Conservation (phyloP, 2,329 filamentous ascomycete species). For the Decorospora gaudefroyi region DNA sequence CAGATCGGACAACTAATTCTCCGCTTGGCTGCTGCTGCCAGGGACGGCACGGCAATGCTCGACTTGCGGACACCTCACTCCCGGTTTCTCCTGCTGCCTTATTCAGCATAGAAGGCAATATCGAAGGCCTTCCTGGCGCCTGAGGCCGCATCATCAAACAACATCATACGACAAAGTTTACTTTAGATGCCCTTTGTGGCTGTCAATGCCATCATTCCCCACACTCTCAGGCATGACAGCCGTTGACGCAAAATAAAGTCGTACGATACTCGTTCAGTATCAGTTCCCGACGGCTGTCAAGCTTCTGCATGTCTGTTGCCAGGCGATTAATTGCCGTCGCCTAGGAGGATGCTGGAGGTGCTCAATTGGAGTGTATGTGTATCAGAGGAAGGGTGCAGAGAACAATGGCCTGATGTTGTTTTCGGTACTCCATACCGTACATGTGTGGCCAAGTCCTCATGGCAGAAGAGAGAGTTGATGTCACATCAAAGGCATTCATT, state of each 20-base stretch:
- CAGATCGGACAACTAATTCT: constrained; percentile 14
- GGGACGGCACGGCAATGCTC: constrained; percentile 12
- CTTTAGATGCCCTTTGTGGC: constrained; percentile 29
- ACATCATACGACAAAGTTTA: constrained; percentile 47
- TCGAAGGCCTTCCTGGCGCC: constrained; percentile 17
- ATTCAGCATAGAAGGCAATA: constrained; percentile 24
- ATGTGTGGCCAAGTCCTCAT: too few species aligned
- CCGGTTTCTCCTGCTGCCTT: constrained; percentile 38
- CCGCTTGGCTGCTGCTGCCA: constrained; percentile 6
- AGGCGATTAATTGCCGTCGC: constrained; percentile 10
- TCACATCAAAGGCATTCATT: too few species aligned
- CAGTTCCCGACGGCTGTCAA: constrained; percentile 24
- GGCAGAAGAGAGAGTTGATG: too few species aligned
- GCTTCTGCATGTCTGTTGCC: constrained; percentile 17
- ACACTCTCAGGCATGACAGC: constrained; percentile 20
- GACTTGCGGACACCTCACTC: constrained; percentile 44
- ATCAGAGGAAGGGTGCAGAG: constrained; percentile 12
- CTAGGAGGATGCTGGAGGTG: neutral
- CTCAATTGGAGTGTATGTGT: constrained; percentile 8
- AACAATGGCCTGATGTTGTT: constrained; percentile 45
- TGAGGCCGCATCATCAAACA: constrained; percentile 37
- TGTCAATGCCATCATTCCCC: constrained; percentile 18
- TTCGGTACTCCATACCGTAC: constrained; percentile 20
- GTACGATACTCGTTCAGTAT: constrained; percentile 39
- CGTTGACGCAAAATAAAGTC: constrained; percentile 40